Conservation (phyloP, 2,329 filamentous ascomycete genomes). For the Alternaria conjuncta region DNA sequence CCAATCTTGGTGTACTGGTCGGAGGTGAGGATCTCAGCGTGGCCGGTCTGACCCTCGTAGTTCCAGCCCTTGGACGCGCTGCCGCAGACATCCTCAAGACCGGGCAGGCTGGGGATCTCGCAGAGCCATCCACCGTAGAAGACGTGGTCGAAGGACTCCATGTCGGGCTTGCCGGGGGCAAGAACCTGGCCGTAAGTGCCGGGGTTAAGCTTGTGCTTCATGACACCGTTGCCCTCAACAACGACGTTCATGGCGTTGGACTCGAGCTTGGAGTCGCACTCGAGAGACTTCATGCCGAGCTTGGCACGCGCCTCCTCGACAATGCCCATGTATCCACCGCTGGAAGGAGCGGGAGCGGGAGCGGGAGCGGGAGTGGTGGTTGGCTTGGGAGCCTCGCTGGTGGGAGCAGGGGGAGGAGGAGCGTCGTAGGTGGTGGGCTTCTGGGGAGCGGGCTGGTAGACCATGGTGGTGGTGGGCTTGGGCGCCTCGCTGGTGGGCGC, state of each 20-base stretch:
- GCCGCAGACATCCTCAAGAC: conserved; percentile 34
- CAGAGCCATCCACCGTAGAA: conserved; percentile 47
- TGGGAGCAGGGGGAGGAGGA: conserved; percentile 6
- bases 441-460: neutral
- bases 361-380: conserved; percentile 10
- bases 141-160: conserved; percentile 34
- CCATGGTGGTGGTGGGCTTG: conserved; percentile 1
- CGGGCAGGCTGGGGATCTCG: conserved; percentile 36
- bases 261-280: conserved; percentile 28
- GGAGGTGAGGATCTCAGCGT: conserved; percentile 40
- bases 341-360: conserved; percentile 15
- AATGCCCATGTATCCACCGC: conserved; percentile 33
- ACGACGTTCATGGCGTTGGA: conserved; percentile 34
- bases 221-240: conserved; percentile 33
- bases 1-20: conserved; percentile 39
- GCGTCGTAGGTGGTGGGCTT: conserved; percentile 6
- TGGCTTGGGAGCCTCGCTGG: conserved; percentile 11
- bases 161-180: conserved; percentile 25
- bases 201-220: conserved; percentile 42
- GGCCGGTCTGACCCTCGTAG: conserved; percentile 40
- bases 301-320: conserved; percentile 38
- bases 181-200: conserved; percentile 39
- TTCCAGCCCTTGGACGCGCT: conserved; percentile 34
- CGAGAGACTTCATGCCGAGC: conserved; percentile 31
- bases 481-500: conserved; percentile 5